phyloP scores from a whole-genome alignment of 768 basidiomycete species.

The Neoboletus subvelutipes region DNA sequence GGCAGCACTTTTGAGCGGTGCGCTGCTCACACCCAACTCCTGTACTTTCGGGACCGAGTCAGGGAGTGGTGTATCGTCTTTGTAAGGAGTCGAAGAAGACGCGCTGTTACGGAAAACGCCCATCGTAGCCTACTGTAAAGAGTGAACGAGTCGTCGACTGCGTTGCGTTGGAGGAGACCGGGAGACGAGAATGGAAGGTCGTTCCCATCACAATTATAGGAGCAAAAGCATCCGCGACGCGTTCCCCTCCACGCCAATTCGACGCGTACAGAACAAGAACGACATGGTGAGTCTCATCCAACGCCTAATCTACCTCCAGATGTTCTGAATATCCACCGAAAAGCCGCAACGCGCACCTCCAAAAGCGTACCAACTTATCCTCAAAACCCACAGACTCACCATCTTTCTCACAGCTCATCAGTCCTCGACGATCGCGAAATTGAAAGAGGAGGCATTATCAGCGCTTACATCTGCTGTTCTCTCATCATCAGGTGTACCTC shows the following conservation, averaged over 20 bases:
- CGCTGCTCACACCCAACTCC: conserved; percentile 88
- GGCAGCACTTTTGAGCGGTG: conserved; percentile 91
- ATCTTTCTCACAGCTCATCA: conserved; percentile 58
- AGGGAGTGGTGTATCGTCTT: conserved; percentile 67
- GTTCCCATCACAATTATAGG: conserved; percentile 17
- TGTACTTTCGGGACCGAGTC: conserved; percentile 70
- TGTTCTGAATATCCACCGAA: background rate
- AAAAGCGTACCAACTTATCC: conserved; percentile 64
- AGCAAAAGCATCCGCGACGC: background rate
- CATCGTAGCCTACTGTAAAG: conserved; percentile 38
- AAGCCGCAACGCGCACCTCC: conserved; percentile 57
- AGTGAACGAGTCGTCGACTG: conserved; percentile 1
- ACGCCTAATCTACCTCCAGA: background rate
- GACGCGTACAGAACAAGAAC: background rate
- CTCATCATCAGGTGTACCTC: conserved; percentile 27
- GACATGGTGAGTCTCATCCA: conserved; percentile 21
- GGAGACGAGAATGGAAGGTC: conserved; percentile 23
- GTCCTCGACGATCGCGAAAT: conserved; percentile 49
- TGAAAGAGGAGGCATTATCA: conserved; percentile 63
- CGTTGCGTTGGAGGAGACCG: conserved; percentile 21
- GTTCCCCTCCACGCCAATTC: background rate
- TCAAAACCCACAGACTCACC: conserved; percentile 73
- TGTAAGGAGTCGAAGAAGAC: conserved; percentile 49
- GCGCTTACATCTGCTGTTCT: conserved; percentile 55
- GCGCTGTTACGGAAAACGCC: conserved; percentile 51